Evolutionary conservation across 306 rosid species (phyloP), one percentile per base, ranked within the genome.

Genomic region (Luffa aegyptiaca): DNA sequence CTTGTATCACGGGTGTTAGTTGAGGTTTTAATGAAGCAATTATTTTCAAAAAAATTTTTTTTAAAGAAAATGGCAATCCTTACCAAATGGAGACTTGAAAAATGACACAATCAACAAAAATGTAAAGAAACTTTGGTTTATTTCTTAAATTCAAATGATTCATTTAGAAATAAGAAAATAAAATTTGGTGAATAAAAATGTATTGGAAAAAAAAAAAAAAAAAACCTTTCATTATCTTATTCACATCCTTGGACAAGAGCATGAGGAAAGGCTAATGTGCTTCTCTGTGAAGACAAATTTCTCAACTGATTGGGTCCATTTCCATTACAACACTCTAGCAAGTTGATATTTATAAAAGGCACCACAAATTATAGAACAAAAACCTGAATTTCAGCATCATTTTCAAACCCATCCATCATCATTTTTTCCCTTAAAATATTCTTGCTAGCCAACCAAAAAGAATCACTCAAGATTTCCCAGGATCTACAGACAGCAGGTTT

Each of bases 291-390:
- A 45, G n/a, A 72, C 58, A 48, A 39, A 17, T 68, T 69, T 44
- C 75, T 44, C 53, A 74, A 74, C 46, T 33, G 46, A 45, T 33
- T 26, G 59, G 12, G 45, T 52, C 46, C 79, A 35, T 37, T 53
- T 20, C 48, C 42, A 53, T 52, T 75, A 52, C 26, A 75, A 75
- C 48, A 75, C 49, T 49, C 45, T 31, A 75, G 48, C 46, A 53
- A 75, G 63, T 53, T 36, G 48, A 75, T 75, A 4, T 10, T 74
- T 31, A 51, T 11, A 72, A 31, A 71, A 70, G 42, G 41, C 21
- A 68, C 51, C 49, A 68, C 74, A 72, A 72, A 48, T 21, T 52
- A 72, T 51, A 35, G 79, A 75, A 36, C 62, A 75, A 52, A 51
- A 75, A 75, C 79, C 64, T 36, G 49, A 17, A 52, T 53, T 75